Conservation (phyloP, 768 basidiomycete species). For the Pholiota microspora region DNA sequence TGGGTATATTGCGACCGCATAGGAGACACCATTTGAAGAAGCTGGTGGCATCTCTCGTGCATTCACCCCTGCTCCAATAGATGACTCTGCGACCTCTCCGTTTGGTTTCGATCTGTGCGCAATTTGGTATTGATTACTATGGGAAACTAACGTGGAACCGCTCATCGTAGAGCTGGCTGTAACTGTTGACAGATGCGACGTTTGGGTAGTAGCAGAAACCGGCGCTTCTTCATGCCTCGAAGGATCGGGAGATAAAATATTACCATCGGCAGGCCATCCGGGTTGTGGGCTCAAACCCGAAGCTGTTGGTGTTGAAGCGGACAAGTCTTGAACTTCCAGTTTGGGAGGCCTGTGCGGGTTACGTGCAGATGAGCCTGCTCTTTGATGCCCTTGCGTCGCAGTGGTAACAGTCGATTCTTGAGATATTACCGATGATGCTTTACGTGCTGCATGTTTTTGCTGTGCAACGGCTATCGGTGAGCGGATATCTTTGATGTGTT, state of each 20-base stretch:
- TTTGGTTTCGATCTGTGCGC: conserved; percentile 17
- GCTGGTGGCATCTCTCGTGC: conserved; percentile 27
- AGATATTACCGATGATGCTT: conserved; percentile 59
- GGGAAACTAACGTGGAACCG: conserved; percentile 26
- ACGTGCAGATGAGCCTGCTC: conserved; percentile 39
- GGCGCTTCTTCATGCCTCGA: conserved; percentile 40
- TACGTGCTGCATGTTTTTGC: conserved; percentile 90
- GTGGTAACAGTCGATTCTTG: conserved; percentile 38
- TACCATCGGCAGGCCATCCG: conserved; percentile 75
- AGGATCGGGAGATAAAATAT: conserved; percentile 55
- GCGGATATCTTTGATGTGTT: conserved; percentile 94
- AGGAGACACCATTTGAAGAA: conserved; percentile 67
- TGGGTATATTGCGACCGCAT: conserved; percentile 97
- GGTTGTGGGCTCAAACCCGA: conserved; percentile 63
- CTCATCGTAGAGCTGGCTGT: conserved; percentile 23
- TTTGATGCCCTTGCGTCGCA: conserved; percentile 44
- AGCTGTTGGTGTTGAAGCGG: conserved; percentile 44
- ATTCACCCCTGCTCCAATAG: conserved; percentile 12
- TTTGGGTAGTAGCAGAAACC: conserved; percentile 34
- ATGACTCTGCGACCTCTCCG: conserved; percentile 17
- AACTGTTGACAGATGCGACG: conserved; percentile 22
- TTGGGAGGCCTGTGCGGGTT: conserved; percentile 58
- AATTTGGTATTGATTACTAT: conserved; percentile 25
- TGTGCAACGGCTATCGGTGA: conserved; percentile 97
- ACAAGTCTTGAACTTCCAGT: conserved; percentile 67